Evolutionary conservation across 768 basidiomycete species (phyloP).

Genomic region (Omphalotus guepiniiformis): DNA sequence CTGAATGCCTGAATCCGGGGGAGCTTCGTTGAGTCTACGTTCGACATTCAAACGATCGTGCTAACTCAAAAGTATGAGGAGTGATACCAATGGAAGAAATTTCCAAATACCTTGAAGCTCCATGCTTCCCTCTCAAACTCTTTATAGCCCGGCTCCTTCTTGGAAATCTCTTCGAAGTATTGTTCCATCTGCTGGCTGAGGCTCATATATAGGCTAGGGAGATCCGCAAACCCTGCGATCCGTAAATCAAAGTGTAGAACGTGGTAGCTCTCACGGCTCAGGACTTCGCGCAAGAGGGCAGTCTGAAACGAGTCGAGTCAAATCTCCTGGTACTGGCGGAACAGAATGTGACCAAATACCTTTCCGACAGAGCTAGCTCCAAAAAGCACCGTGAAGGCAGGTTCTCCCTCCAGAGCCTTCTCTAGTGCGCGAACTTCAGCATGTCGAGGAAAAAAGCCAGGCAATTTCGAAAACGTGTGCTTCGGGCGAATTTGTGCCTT

Average conservation of each 20-base stretch:
- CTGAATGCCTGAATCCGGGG: conserved; percentile 38
- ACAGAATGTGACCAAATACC: conserved; percentile 30
- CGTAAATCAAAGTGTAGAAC: conserved; percentile 83
- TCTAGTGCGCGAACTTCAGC: conserved; percentile 65
- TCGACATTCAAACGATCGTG: conserved; percentile 76
- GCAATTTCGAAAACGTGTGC: conserved; percentile 75
- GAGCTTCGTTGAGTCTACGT: conserved; percentile 48
- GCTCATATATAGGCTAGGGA: conserved; percentile 71
- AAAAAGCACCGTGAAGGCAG: conserved; percentile 76
- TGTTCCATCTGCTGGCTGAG: conserved; percentile 79
- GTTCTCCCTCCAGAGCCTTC: conserved; percentile 59
- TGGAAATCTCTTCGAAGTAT: conserved; percentile 67
- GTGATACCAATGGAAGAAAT: conserved; percentile 4
- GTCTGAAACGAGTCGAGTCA: conserved; percentile 41
- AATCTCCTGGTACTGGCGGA: background rate
- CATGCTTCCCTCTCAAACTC: conserved; percentile 72
- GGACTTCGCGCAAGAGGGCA: conserved; percentile 71
- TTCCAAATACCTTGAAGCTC: conserved; percentile 64
- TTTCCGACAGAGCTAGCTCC: conserved; percentile 83
- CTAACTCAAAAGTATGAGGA: conserved; percentile 30
- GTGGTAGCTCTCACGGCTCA: conserved; percentile 64
- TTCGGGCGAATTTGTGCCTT: conserved; percentile 62
- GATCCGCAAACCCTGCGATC: conserved; percentile 80
- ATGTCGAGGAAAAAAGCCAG: conserved; percentile 67
- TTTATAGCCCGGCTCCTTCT: conserved; percentile 56